Evolutionary conservation across 225 moss, liverwort and hornwort genomes (phyloP).

Genomic region (Marchantia paleacea): DNA sequence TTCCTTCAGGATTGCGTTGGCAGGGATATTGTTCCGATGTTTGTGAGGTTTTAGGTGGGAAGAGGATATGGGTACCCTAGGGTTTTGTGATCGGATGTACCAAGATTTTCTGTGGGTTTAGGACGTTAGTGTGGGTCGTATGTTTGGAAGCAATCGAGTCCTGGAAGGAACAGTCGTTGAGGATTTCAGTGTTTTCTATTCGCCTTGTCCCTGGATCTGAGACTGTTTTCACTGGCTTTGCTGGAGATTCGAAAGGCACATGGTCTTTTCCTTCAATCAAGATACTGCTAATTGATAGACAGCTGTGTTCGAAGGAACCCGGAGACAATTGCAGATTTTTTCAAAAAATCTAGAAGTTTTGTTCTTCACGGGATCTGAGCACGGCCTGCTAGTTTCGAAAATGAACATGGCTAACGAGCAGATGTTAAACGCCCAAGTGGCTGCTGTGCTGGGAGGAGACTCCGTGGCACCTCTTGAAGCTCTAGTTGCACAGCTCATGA

Average conservation of each 20-base stretch:
- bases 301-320: neutral
- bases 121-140: neutral
- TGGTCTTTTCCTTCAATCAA: neutral
- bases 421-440: constrained; percentile 76
- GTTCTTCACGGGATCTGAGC: neutral
- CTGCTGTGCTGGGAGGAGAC: constrained; percentile 74
- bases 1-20: neutral
- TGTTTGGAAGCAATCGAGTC: neutral
- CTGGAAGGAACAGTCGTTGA: neutral
- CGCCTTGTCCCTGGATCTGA: neutral
- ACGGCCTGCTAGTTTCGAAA: neutral
- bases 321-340: neutral
- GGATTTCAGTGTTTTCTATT: neutral
- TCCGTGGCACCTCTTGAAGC: constrained; percentile 80
- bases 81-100: constrained; percentile 4
- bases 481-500: constrained; percentile 89
- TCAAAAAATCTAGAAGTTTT: neutral
- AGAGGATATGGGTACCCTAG: neutral
- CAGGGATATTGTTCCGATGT: neutral
- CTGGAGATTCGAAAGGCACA: neutral
- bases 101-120: neutral
- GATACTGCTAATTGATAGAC: neutral
- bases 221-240: neutral
- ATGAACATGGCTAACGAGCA: constrained; percentile 76
- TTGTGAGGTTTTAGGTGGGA: constrained; percentile 6